These are phyloP conservation scores for Talaromyces sp. DNA, from an alignment of 2,329 filamentous ascomycete genomes.

Conservation along the genomic window DNA sequence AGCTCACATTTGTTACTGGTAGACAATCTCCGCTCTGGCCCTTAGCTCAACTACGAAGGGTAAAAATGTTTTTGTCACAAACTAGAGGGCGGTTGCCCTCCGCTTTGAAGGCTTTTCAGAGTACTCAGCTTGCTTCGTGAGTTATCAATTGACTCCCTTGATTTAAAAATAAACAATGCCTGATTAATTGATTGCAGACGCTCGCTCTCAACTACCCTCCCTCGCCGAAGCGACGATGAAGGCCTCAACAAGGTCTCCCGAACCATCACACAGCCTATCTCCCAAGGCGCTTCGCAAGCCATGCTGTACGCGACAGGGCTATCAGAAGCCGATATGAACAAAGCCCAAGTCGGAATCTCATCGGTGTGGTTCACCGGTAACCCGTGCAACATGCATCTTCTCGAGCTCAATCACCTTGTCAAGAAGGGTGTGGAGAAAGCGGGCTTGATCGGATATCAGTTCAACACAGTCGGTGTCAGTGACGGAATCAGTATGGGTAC, in stretches of 20 bases:
- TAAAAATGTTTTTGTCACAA: slow-evolving; percentile 30
- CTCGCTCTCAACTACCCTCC: slow-evolving; percentile 43
- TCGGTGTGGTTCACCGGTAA: slow-evolving; percentile 98
- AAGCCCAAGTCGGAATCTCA: slow-evolving; percentile 95
- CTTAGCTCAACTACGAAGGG: background rate
- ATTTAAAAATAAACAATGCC: background rate
- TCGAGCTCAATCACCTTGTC: slow-evolving; percentile 80
- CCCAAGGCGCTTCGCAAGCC: slow-evolving; percentile 95
- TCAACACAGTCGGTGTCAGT: slow-evolving; percentile 98
- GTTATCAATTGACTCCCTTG: background rate
- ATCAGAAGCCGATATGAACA: slow-evolving; percentile 81
- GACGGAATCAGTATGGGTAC: slow-evolving; percentile 99
- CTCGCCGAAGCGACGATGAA: slow-evolving; percentile 48
- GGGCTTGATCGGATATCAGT: slow-evolving; percentile 87
- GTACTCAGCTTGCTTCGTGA: slow-evolving; percentile 20
- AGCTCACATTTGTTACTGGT: background rate
- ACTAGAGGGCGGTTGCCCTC: slow-evolving; percentile 30
- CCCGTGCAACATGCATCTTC: slow-evolving; percentile 98
- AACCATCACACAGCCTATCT: slow-evolving; percentile 91
- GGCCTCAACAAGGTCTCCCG: slow-evolving; percentile 78
- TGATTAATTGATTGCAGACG: slow-evolving; percentile 26
- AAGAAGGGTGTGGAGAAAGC: slow-evolving; percentile 69
- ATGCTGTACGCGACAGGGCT: slow-evolving; percentile 98
- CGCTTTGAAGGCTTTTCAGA: slow-evolving; percentile 23
- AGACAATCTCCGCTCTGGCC: slow-evolving; percentile 3